Evolutionary conservation across 345 rosid species (phyloP), one percentile per base, ranked within the genome.

Genomic region (Sisymbrium irio): DNA sequence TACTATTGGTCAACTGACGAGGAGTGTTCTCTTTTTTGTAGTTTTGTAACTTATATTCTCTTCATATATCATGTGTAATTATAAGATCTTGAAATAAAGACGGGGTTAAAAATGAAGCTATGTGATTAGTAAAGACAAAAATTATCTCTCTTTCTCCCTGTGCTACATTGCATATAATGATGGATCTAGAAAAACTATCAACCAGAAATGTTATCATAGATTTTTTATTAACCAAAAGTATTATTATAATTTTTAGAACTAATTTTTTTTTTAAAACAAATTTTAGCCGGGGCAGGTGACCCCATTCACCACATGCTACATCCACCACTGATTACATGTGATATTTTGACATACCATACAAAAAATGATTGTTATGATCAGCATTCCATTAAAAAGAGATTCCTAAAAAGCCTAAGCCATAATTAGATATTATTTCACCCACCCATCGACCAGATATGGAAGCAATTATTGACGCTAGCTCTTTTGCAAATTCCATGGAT

Each of bases 341-440:
- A 50, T 33, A 4, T 18, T 65, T 8, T 25, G n/a, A 15, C 42
- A 35, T 45, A 36, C 45, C 17, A 57, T 9, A 47, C 25, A 14
- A 57, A 57, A 64, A 28, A 33, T 73, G 27, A 18, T 58, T 14
- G 61, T 44, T 39, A 67, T 67, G 73, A 67, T 74, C 67, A 67
- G 56, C 44, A 57, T 27, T 46, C 66, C 33, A 65, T 35, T 37
- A 6, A 42, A 51, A 25, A 20, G 55, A 22, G 54, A 47, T 66
- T 25, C 10, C 7, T 49, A 46, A 66, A 50, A 28, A 47, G 45
- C 11, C 1, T 37, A 57, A 13, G 33, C 9, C 57, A 69, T 55
- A 3, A 66, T 42, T 42, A 62, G n/a, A 58, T 27, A 25, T 4
- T 2, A 4, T 14, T 20, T 53, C 18, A 44, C 40, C 42, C 46